Conservation (phyloP, 1,284 basidiomycete genomes). For the Naganishia liquefaciens region DNA sequence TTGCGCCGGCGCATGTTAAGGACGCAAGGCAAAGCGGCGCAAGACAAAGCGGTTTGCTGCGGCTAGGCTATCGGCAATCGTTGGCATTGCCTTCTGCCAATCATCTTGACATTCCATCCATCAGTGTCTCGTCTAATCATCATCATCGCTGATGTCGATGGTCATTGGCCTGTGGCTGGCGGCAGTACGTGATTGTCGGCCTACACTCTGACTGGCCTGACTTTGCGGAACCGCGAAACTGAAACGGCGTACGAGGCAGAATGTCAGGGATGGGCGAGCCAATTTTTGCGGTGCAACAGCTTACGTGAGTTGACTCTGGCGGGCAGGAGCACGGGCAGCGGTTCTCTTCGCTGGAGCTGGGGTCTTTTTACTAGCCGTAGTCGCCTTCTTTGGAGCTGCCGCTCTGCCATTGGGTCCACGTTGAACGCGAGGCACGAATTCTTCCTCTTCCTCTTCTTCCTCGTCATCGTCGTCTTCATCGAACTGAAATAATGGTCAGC, state of each 20-base stretch:
- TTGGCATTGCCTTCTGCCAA: no score
- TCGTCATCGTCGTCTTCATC: conserved; percentile 60
- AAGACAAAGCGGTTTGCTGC: no score
- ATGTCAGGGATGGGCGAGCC: not conserved
- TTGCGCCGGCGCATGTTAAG: no score
- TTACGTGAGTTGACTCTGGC: conserved; percentile 33
- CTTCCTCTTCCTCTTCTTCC: conserved; percentile 40
- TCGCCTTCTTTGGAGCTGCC: conserved; percentile 2
- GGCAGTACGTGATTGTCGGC: conserved; percentile 14
- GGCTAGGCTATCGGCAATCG: no score
- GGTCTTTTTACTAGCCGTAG: conserved; percentile 6
- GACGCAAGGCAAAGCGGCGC: no score
- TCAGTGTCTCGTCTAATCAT: conserved; percentile 2
- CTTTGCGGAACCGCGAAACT: conserved; percentile 11
- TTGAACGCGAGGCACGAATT: conserved; percentile 24
- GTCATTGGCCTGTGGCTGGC: conserved; percentile 17
- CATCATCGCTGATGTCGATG: conserved; percentile 24
- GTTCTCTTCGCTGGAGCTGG: conserved; percentile 7
- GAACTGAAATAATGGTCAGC: conserved; percentile 16
- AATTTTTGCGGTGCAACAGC: not conserved
- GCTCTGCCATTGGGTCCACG: conserved; percentile 17
- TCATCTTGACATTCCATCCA: no score
- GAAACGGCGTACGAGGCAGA: not conserved
- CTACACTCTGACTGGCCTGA: conserved; percentile 10
- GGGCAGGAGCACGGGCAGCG: conserved; percentile 2